Base-by-base conservation (phyloP, 2,329 filamentous ascomycete genomes). In the Cladobotryum mycophilum region DNA sequence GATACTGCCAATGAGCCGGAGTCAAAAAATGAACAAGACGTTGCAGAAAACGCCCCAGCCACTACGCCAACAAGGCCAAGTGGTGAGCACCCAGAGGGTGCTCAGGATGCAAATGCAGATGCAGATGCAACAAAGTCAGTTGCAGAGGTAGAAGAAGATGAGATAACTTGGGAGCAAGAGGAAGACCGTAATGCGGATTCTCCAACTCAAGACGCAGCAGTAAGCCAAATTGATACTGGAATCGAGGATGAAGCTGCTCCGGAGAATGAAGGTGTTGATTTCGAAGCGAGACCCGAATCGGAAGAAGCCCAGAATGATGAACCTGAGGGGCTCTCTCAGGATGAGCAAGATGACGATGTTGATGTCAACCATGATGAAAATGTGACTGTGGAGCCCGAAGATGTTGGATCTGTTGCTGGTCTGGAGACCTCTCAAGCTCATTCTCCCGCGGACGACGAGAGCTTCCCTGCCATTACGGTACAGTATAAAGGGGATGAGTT, bases 401-500 rank as follows among this genome's bases (percentile, higher is more conserved):
- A 46, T n/a, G 47, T 22, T 15, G 52, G 54, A 20, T 44, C 53
- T 41, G 55, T 53, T 17, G 47, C 45, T 7, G 30, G 46, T 25
- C 49, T 52, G 12, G 49, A 52, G 30, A 36, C 18, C 36, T 48
- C 38, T 34, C 45, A 50, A 41, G 42, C 45, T 17, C 34, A 46
- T 25, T 36, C 49, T 6, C 47, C 47, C n/a, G 11, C 49, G 1
- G 52, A 56, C 13, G 33, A 48, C 14, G 53, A 58, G 7, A 59
- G 61, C 1, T 69, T 59, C 49, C 71, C 64, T 13, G 60, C 57
- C 55, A 74, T 70, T 38, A 70, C 66, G 9, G 72, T 74, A 46
- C 66, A 68, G 43, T 74, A 74, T 52, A 71, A 68, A 48, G 71
- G 69, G 35, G 67, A 72, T 14, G 68, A 73, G 45, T 74, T 69